These are phyloP conservation scores for Candida germanica DNA, from an alignment of 805 yeast genomes.

Conservation along the genomic window DNA sequence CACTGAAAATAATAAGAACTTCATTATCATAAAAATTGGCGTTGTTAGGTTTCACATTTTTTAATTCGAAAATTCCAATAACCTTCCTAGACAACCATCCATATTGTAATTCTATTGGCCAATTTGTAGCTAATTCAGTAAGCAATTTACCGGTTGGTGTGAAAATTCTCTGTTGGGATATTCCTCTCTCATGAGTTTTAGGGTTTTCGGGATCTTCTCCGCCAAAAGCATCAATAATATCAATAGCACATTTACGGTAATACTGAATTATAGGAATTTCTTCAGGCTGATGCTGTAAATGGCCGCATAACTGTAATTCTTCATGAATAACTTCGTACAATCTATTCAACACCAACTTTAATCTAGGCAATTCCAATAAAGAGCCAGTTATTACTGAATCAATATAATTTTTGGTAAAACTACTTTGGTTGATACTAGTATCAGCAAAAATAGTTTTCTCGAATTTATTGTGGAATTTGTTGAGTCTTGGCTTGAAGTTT, in stretches of 20 bases:
- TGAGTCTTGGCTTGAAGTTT: constrained; percentile 53
- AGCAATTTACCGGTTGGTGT: constrained; percentile 90
- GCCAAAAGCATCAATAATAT: constrained; percentile 81
- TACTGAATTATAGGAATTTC: constrained; percentile 28
- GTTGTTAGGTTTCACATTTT: constrained; percentile 20
- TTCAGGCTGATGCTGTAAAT: constrained; percentile 11
- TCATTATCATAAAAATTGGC: constrained; percentile 27
- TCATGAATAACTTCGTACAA: constrained; percentile 45
- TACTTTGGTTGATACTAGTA: constrained; percentile 25
- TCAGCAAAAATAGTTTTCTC: constrained; percentile 27
- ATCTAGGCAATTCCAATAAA: constrained; percentile 59
- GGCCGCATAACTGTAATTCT: constrained; percentile 13
- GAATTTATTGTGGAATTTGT: constrained; percentile 34
- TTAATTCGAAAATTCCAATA: constrained; percentile 61
- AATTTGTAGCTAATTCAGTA: constrained; percentile 76
- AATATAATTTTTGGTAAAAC: constrained; percentile 27
- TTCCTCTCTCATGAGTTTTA: constrained; percentile 28
- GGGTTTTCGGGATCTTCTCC: constrained; percentile 32
- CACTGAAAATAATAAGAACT: constrained; percentile 76
- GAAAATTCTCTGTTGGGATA: constrained; percentile 50
- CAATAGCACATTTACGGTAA: constrained; percentile 52
- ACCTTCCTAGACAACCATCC: constrained; percentile 89
- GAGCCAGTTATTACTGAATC: constrained; percentile 60
- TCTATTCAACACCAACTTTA: constrained; percentile 67
- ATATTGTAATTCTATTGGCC: constrained; percentile 85